These are phyloP conservation scores for Phoma sp. DNA, from an alignment of 2,329 filamentous ascomycete genomes.

Conservation along the genomic window DNA sequence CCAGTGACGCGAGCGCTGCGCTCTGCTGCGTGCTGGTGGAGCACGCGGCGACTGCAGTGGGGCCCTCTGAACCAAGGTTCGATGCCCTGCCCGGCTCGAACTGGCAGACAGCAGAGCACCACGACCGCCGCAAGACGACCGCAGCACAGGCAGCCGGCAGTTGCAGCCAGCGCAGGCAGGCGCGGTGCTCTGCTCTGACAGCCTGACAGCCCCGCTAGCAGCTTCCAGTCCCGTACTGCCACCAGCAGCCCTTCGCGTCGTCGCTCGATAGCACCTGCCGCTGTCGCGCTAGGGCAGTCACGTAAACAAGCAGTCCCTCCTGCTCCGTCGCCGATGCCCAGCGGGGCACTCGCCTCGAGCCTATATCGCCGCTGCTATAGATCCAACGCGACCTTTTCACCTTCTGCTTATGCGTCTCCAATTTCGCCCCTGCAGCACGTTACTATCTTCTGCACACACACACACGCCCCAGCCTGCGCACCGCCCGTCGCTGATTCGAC, in stretches of 20 bases:
- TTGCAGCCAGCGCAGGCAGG: background rate
- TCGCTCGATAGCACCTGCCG: slow-evolving; percentile 2
- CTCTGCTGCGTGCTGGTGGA: slow-evolving; percentile 21
- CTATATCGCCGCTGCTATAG: slow-evolving; percentile 26
- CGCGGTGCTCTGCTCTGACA: too few species aligned
- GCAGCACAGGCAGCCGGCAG: background rate
- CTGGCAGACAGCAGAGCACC: background rate
- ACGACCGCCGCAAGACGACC: background rate
- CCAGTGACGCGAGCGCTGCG: background rate
- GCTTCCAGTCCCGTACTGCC: background rate
- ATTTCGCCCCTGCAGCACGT: slow-evolving; percentile 37
- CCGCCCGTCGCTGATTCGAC: slow-evolving; percentile 28
- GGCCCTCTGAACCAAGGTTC: slow-evolving; percentile 3
- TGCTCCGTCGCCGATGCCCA: slow-evolving; percentile 11
- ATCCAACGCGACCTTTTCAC: slow-evolving; percentile 19
- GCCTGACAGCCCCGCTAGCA: background rate
- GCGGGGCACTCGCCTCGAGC: slow-evolving; percentile 1
- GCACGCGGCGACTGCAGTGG: slow-evolving; percentile 27
- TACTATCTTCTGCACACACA: slow-evolving; percentile 9
- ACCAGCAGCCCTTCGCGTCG: background rate
- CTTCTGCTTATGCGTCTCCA: slow-evolving; percentile 28
- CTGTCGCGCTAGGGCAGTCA: slow-evolving; percentile 8
- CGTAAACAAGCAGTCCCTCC: slow-evolving; percentile 3
- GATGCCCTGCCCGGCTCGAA: background rate
- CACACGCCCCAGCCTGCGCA: slow-evolving; percentile 23